phyloP scores from a whole-genome alignment of 2,329 filamentous ascomycete genomes.

The Aphanocladium album region DNA sequence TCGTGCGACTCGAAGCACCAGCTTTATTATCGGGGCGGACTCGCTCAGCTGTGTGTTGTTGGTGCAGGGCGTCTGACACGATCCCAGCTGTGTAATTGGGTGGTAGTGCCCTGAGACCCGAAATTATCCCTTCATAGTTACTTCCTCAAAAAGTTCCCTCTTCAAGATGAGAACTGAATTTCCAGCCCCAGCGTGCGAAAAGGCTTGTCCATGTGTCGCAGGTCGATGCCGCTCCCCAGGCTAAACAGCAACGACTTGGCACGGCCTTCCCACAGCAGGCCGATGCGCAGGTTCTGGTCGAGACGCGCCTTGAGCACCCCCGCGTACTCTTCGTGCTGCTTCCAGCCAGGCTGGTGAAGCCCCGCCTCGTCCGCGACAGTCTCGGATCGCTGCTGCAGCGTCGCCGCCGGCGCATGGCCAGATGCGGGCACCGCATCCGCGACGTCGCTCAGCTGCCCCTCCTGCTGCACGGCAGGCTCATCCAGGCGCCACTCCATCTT shows the following conservation, averaged over 20 bases:
- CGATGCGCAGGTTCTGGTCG: slow-evolving; percentile 82
- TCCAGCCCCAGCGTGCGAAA: slow-evolving; percentile 73
- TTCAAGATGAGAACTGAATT: slow-evolving; percentile 73
- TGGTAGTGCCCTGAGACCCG: too few relatives aligned
- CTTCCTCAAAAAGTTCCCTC: too few relatives aligned
- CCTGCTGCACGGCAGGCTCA: slow-evolving; percentile 11
- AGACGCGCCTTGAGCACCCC: slow-evolving; percentile 87
- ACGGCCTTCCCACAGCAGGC: slow-evolving; percentile 86
- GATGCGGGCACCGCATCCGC: not conserved
- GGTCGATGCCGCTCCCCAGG: slow-evolving; percentile 78
- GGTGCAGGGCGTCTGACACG: too few relatives aligned
- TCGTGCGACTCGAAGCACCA: too few relatives aligned
- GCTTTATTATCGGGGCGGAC: too few relatives aligned
- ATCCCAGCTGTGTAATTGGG: too few relatives aligned
- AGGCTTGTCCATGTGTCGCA: slow-evolving; percentile 69
- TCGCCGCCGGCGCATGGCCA: slow-evolving; percentile 4
- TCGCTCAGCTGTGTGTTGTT: too few relatives aligned
- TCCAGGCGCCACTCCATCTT: slow-evolving; percentile 48
- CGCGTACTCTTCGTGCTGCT: slow-evolving; percentile 61
- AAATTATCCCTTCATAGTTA: too few relatives aligned
- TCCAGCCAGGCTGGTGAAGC: slow-evolving; percentile 8
- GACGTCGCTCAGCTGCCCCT: not conserved
- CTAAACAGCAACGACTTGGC: slow-evolving; percentile 92
- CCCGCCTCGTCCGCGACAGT: slow-evolving; percentile 22
- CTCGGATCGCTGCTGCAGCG: not conserved